Conservation (phyloP, 164 flowering plant species). For the Euptelea pleiosperma region DNA sequence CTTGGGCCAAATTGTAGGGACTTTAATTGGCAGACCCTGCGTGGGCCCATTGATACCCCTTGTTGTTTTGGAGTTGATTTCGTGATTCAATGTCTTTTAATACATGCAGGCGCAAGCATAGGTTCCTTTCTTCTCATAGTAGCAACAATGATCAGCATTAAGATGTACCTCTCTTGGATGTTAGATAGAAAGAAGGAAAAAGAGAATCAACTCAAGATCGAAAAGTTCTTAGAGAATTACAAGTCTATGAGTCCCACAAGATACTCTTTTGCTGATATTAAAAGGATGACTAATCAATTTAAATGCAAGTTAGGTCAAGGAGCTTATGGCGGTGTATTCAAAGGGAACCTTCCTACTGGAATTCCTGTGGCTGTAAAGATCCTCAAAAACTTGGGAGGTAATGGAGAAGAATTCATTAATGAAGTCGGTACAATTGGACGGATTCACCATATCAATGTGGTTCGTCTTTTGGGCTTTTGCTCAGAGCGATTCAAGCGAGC, state of each 20-base stretch:
- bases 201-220: slow-evolving; percentile 9
- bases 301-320: slow-evolving; percentile 13
- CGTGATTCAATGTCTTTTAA: too few relatives aligned
- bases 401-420: slow-evolving; percentile 15
- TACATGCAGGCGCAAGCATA: not conserved
- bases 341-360: slow-evolving; percentile 8
- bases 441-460: slow-evolving; percentile 12
- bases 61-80: too few relatives aligned
- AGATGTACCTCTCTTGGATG: too few relatives aligned
- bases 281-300: slow-evolving; percentile 10
- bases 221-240: slow-evolving; percentile 7
- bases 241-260: not conserved
- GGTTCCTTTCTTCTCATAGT: not conserved
- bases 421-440: slow-evolving; percentile 15
- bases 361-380: slow-evolving; percentile 10
- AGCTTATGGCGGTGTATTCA: slow-evolving; percentile 7
- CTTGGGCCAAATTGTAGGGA: too few relatives aligned
- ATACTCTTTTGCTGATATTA: slow-evolving; percentile 10
- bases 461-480: slow-evolving; percentile 4
- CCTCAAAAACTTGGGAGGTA: not conserved
- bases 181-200: not conserved
- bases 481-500: slow-evolving; percentile 3
- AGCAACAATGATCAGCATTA: not conserved
- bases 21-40: too few relatives aligned
- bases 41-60: too few relatives aligned